Percentiles rank a stretch among this genome's conserved stretches.
phyloP scores from a whole-genome alignment of 805 yeast genomes.

The Metschnikowia orientalis region DNA sequence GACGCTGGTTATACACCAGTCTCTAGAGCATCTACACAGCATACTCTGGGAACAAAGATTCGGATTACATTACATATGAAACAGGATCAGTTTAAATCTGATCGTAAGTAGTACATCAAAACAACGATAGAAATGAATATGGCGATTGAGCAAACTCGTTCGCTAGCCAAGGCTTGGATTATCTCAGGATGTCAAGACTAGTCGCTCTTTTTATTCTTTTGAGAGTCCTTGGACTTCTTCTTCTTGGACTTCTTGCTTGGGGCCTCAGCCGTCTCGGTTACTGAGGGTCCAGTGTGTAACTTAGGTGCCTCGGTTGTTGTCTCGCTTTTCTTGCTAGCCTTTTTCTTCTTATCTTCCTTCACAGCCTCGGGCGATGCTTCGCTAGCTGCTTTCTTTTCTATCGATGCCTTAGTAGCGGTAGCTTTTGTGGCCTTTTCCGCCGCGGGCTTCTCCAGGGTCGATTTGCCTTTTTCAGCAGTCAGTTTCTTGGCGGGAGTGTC shows the following conservation, averaged over 20 bases:
- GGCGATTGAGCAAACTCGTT: too few species aligned
- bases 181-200: too few species aligned
- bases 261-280: conserved; percentile 3
- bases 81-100: conserved; percentile 5
- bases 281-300: conserved; percentile 2
- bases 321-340: conserved; percentile 11
- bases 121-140: too few species aligned
- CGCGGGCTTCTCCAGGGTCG: too few species aligned
- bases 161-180: too few species aligned
- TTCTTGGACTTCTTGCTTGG: conserved; percentile 16
- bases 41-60: not conserved
- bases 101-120: conserved; percentile 12
- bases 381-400: too few species aligned
- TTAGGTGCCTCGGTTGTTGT: conserved; percentile 5
- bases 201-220: conserved; percentile 19
- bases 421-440: too few species aligned
- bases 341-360: conserved; percentile 18
- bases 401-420: too few species aligned
- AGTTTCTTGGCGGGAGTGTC: too few species aligned
- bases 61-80: conserved; percentile 9
- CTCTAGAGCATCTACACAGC: not conserved
- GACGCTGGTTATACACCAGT: not conserved
- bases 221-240: conserved; percentile 16
- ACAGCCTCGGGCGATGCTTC: conserved; percentile 3
- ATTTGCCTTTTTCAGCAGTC: too few species aligned